phyloP scores from a whole-genome alignment of 345 rosid species.

The Litchi chinensis region DNA sequence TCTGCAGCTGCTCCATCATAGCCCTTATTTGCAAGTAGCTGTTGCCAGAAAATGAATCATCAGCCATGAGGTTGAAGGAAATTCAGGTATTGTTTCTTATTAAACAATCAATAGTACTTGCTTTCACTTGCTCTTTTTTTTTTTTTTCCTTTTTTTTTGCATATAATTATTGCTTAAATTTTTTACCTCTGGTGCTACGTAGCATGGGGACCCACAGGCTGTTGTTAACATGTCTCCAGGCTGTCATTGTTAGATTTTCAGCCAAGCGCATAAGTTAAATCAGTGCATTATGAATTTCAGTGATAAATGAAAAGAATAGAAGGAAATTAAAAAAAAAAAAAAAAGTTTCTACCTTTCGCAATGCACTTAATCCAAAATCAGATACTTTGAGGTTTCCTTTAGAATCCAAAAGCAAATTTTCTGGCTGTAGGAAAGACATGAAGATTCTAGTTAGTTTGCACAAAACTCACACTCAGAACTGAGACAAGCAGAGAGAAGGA shows the following conservation, averaged over 20 bases:
- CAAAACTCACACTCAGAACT: background rate
- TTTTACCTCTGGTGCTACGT: conserved; percentile 91
- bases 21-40: conserved; percentile 74
- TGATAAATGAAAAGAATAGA: conserved; percentile 13
- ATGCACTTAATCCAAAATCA: conserved; percentile 82
- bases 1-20: conserved; percentile 90
- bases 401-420: conserved; percentile 72
- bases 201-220: conserved; percentile 92
- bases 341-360: conserved; percentile 49
- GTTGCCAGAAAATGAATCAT: conserved; percentile 30
- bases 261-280: background rate
- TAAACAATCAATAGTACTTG: background rate
- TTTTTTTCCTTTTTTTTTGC: background rate
- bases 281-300: background rate
- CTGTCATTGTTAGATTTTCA: conserved; percentile 38
- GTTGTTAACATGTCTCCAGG: conserved; percentile 82
- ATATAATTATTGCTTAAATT: background rate
- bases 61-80: conserved; percentile 12
- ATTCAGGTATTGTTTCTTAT: conserved; percentile 4
- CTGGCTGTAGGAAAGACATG: conserved; percentile 55
- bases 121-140: background rate
- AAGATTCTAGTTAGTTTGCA: conserved; percentile 12
- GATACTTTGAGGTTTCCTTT: conserved; percentile 85
- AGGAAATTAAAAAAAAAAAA: conserved; percentile 5
- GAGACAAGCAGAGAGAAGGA: background rate